These are phyloP conservation scores for Scutellaria barbata DNA, from an alignment of 257 asterid genomes.

Conservation along the genomic window DNA sequence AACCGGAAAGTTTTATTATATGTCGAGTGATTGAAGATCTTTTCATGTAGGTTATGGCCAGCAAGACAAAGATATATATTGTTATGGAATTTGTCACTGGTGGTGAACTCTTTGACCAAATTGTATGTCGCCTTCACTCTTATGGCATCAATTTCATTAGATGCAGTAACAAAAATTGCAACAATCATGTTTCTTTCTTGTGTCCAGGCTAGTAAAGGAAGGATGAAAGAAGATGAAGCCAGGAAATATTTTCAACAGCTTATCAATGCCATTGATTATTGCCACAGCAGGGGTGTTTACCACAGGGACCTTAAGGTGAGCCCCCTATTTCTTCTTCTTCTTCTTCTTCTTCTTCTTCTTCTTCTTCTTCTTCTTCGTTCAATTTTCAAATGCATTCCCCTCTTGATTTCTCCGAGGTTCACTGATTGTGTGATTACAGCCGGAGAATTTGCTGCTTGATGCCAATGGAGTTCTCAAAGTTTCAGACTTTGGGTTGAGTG, in stretches of 20 bases:
- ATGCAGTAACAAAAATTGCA: background rate
- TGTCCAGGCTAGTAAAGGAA: constrained; percentile 75
- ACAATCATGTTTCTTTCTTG: constrained; percentile 30
- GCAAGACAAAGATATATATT: constrained; percentile 92
- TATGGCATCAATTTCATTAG: background rate
- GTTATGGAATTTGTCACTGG: constrained; percentile 94
- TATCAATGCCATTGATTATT: constrained; percentile 87
- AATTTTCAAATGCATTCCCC: too few species aligned
- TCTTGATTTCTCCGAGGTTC: too few species aligned
- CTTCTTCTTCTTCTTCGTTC: too few species aligned
- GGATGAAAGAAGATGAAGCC: constrained; percentile 97
- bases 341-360: too few species aligned
- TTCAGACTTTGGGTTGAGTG: constrained; percentile 94
- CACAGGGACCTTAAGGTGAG: constrained; percentile 91
- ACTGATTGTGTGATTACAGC: constrained; percentile 49
- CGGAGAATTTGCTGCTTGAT: constrained; percentile 89
- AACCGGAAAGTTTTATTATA: constrained; percentile 24
- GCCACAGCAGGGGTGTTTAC: constrained; percentile 95
- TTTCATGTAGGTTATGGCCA: constrained; percentile 92
- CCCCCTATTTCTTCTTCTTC: constrained; percentile 6
- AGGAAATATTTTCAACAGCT: constrained; percentile 95
- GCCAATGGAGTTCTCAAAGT: constrained; percentile 80
- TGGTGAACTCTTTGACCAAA: constrained; percentile 95
- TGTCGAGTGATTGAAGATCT: constrained; percentile 28
- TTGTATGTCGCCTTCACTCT: constrained; percentile 52